phyloP scores from a whole-genome alignment of 768 basidiomycete genomes.

The Pholiota conissans region DNA sequence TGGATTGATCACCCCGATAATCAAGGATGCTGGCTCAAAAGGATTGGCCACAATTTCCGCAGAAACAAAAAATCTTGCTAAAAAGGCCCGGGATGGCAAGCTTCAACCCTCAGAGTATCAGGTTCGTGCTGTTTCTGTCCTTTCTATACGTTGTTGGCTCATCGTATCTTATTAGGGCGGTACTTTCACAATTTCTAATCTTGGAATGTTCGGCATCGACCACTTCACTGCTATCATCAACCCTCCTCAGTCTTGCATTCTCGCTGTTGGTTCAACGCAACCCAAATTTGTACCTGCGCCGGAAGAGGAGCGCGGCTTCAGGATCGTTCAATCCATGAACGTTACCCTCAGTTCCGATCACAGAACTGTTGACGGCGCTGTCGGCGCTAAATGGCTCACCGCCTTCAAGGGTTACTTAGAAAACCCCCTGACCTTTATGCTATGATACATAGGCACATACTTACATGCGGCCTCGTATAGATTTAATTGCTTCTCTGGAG shows the following conservation, averaged over 20 bases:
- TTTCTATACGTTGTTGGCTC: not conserved
- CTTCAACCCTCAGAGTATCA: slow-evolving; percentile 95
- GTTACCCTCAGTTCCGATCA: slow-evolving; percentile 95
- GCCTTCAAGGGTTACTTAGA: slow-evolving; percentile 97
- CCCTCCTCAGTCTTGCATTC: slow-evolving; percentile 96
- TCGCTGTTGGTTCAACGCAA: slow-evolving; percentile 88
- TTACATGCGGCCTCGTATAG: slow-evolving; percentile 7
- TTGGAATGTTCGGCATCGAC: slow-evolving; percentile 95
- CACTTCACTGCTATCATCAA: slow-evolving; percentile 99
- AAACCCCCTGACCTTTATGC: slow-evolving; percentile 96
- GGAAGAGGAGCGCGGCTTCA: slow-evolving; percentile 93
- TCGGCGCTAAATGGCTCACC: slow-evolving; percentile 88
- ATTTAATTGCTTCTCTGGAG: slow-evolving; percentile 3
- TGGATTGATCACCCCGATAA: slow-evolving; percentile 96
- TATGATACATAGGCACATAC: slow-evolving; percentile 42
- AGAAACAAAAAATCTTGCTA: slow-evolving; percentile 89
- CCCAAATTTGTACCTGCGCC: slow-evolving; percentile 86
- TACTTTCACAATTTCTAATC: slow-evolving; percentile 97
- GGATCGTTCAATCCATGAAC: slow-evolving; percentile 90
- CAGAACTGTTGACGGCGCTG: slow-evolving; percentile 93
- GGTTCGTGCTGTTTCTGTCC: slow-evolving; percentile 38
- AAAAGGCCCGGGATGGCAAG: slow-evolving; percentile 96
- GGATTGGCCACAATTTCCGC: slow-evolving; percentile 92
- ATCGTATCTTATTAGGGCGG: slow-evolving; percentile 62
- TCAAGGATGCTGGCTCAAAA: slow-evolving; percentile 91